Evolutionary conservation across 2,329 filamentous ascomycete genomes (phyloP), one percentile per base, ranked within the genome.

Genomic region (Acrodontium crateriforme): DNA sequence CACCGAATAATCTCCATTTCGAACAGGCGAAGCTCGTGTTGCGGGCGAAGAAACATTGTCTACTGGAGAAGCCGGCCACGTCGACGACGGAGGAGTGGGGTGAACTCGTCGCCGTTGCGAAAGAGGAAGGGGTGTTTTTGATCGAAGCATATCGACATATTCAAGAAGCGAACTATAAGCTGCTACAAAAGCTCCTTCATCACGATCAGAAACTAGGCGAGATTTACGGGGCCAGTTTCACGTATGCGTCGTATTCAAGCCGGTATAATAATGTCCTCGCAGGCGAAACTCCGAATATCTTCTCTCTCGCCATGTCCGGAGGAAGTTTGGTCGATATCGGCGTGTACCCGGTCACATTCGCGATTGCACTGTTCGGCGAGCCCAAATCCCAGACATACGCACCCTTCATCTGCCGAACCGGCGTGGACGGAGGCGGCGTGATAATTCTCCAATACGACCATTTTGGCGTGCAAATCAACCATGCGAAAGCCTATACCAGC

Each of bases 81-180:
- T 55, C 51, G 14, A 65, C 54, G 2, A 39, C 48, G 15, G 36
- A 41, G 2, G 58, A 65, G 36, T 49, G 63, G 3, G 51, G 60
- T 18, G 46, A 56, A 16, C 44, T 65, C 9, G 61, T 62, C 44
- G 36, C 40, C 10, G 43, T 56, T 9, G 58, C 60, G 2, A 48
- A 56, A 23, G 42, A 48, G 19, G 52, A 62, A 13, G 44, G 47
- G 10, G 50, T 62, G 7, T 55, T 58, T 34, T 41, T 65, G 9
- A 52, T 65, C 31, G 62, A 65, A 45, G 62, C 62, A 10, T 63
- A 54, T 49, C 49, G 62, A 18, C 62, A 65, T 40, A 55, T 64
- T 27, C 62, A 63, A 45, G 62, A 65, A 45, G 47, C 50, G 22
- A 64, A 64, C 43, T 65, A 60, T 52, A 57, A 58, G 30, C 43